Conservation (phyloP, 1,284 basidiomycete species). For the Puccinia triticina region DNA sequence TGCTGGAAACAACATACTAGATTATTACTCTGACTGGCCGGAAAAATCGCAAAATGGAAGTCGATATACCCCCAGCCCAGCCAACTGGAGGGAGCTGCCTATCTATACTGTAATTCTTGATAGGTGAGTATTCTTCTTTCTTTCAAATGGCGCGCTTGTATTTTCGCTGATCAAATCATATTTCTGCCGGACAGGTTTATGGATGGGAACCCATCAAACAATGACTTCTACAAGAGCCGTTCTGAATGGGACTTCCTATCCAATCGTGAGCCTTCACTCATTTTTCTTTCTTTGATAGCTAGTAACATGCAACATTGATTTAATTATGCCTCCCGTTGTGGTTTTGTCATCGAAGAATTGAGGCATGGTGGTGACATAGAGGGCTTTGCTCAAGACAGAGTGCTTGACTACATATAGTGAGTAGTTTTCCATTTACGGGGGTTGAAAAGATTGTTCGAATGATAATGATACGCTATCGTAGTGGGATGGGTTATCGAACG, state of each 20-base stretch:
- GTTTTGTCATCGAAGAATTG: conserved; percentile 66
- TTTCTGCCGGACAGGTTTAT: conserved; percentile 7
- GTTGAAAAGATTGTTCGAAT: not conserved
- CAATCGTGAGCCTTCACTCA: conserved; percentile 34
- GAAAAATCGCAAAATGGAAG: conserved; percentile 66
- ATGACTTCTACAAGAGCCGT: conserved; percentile 78
- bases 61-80: conserved; percentile 72
- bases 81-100: conserved; percentile 81
- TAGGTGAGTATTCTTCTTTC: conserved; percentile 71
- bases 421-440: not conserved
- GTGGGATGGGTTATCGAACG: conserved; percentile 76
- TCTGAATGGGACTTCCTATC: conserved; percentile 75
- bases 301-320: not conserved
- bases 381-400: conserved; percentile 68
- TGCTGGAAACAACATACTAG: conserved; percentile 68
- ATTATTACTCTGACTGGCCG: conserved; percentile 68
- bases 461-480: not conserved
- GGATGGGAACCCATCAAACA: conserved; percentile 81
- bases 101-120: conserved; percentile 83
- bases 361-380: conserved; percentile 82
- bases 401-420: conserved; percentile 78
- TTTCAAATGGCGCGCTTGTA: not conserved
- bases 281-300: not conserved
- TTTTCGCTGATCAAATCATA: not conserved
- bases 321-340: not conserved